Evolutionary conservation across 176 grass and related monocot species (phyloP), one percentile per base, ranked within the genome.

Genomic region (Zoysia japonica): DNA sequence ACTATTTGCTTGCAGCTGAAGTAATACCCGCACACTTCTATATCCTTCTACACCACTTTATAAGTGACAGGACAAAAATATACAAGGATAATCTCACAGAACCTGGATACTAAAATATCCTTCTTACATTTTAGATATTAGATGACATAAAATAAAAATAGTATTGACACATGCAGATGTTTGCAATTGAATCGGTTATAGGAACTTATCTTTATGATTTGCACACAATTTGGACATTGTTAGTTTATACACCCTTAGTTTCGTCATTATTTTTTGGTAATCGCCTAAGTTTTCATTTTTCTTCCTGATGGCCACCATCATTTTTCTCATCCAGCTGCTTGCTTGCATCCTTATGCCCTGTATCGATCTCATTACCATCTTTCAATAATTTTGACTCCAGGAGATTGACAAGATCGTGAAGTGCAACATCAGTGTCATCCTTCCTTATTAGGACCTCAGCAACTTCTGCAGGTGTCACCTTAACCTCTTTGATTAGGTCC

Each of bases 381-480:
- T 74, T 80, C 62, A 17, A 80, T 70, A 17, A 80, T 70, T 86
- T 86, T 19, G 71, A 20, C 47, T 76, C 54, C 1, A 87, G 55
- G 65, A 70, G 70, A 47, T 70, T 15, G 9, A 76, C 38, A 61
- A 77, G 78, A 54, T 71, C 72, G 16, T 14, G 65, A 3, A 87
- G 72, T 1, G 36, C 85, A 1, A 45, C 37, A 37, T 81, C 64
- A 20, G 38, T 57, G 6, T 17, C 3, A 3, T 80, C 77, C 2
- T 86, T 79, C 49, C 83, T 79, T 68, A 72, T 85, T 46, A 85
- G 60, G n/a, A 85, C 49, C 68, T 85, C 83, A 40, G 76, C 77
- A 19, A 85, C 70, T 52, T 85, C 83, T 0, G 83, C 83, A n/a
- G 83, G 83, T 53, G 75, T 76, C 59, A 65, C 52, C 15, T 46